phyloP scores from a whole-genome alignment of 495 filamentous ascomycete genomes.

The Hamigera avellanea region DNA sequence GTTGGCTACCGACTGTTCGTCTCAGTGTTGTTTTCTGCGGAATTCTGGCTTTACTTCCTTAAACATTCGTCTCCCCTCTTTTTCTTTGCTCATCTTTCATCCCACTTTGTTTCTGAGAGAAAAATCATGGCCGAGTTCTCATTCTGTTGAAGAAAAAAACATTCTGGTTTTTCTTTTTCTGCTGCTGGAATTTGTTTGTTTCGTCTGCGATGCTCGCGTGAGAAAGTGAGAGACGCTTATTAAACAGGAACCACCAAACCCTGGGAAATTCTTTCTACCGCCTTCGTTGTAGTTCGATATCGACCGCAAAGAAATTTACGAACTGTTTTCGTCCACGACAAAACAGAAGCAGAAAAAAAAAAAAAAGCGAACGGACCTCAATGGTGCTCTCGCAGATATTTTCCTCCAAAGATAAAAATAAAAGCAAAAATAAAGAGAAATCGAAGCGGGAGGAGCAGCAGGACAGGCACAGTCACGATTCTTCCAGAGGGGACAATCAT shows the following conservation, averaged over 20 bases:
- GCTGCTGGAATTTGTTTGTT: no score
- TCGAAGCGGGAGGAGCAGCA: conserved; percentile 9
- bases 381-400: conserved; percentile 30
- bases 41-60: no score
- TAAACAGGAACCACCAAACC: no score
- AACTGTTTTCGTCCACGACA: not conserved
- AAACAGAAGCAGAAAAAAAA: conserved; percentile 3
- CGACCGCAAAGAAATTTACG: not conserved
- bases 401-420: conserved; percentile 28
- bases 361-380: conserved; percentile 3
- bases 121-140: not conserved
- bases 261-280: conserved; percentile 23
- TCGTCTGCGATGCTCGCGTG: no score
- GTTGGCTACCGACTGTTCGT: no score
- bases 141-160: not conserved
- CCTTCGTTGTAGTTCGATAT: conserved; percentile 36
- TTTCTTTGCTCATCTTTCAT: no score
- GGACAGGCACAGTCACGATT: conserved; percentile 3
- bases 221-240: no score
- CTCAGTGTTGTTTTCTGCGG: no score
- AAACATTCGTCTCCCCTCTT: no score
- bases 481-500: conserved; percentile 9
- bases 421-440: conserved; percentile 5
- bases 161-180: not conserved
- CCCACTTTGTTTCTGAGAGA: no score